These are phyloP conservation scores for Agrocybe chaxingu DNA, from an alignment of 768 basidiomycete genomes.

Conservation along the genomic window DNA sequence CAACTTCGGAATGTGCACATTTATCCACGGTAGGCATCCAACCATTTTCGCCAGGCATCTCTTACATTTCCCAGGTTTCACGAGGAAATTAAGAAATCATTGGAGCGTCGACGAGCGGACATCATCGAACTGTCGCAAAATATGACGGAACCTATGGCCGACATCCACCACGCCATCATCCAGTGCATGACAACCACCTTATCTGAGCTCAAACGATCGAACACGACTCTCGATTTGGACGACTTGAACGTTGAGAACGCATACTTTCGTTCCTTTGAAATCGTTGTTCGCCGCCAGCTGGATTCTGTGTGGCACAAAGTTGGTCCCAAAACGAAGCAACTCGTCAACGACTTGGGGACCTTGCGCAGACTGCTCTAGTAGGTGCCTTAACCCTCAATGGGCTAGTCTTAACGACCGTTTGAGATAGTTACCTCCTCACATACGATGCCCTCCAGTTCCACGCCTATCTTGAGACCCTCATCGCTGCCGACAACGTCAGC, in stretches of 20 bases:
- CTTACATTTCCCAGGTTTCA: constrained; percentile 66
- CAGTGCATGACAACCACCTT: constrained; percentile 93
- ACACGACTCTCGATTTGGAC: constrained; percentile 83
- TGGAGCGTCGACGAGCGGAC: constrained; percentile 83
- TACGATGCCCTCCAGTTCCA: constrained; percentile 92
- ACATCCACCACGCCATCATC: constrained; percentile 88
- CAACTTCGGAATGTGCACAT: constrained; percentile 87
- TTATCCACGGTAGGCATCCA: constrained; percentile 72
- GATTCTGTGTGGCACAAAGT: constrained; percentile 98
- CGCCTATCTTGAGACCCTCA: constrained; percentile 85
- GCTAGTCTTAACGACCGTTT: not conserved
- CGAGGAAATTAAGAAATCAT: constrained; percentile 76
- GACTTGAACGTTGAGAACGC: constrained; percentile 91
- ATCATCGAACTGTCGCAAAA: constrained; percentile 89
- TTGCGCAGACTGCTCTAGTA: constrained; percentile 81
- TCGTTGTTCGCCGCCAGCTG: constrained; percentile 82
- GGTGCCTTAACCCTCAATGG: constrained; percentile 20
- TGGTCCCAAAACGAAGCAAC: constrained; percentile 85
- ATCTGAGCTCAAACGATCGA: constrained; percentile 84
- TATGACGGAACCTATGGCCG: constrained; percentile 82
- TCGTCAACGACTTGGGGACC: constrained; percentile 84
- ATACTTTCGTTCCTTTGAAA: constrained; percentile 91
- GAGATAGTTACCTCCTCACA: constrained; percentile 73
- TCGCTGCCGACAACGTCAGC: constrained; percentile 50
- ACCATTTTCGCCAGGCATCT: not conserved